These are phyloP conservation scores for Solanum lignicaule DNA, from an alignment of 257 asterid species.

Conservation along the genomic window DNA sequence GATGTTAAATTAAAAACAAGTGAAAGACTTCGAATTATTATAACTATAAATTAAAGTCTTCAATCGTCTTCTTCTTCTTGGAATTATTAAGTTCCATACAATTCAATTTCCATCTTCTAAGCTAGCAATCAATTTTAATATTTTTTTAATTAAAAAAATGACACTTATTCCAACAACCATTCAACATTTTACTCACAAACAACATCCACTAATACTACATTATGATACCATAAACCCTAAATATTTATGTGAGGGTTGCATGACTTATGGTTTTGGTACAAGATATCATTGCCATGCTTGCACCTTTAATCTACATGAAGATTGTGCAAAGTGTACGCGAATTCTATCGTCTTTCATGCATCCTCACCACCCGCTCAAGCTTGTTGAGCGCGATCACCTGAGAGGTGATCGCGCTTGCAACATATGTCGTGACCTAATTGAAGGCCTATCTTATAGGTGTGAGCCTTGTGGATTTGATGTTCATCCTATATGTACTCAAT, in stretches of 20 bases:
- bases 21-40: neutral
- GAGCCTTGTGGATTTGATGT: conserved; percentile 11
- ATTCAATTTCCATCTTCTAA: neutral
- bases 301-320: conserved; percentile 12
- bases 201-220: neutral
- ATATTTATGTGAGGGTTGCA: conserved; percentile 16
- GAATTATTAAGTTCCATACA: neutral
- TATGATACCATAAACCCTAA: conserved; percentile 6
- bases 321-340: conserved; percentile 10
- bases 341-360: conserved; percentile 10
- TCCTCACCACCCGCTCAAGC: conserved; percentile 7
- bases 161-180: neutral
- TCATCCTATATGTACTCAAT: conserved; percentile 15
- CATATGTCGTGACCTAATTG: conserved; percentile 6
- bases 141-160: neutral
- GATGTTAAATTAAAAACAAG: neutral
- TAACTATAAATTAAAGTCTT: neutral
- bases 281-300: conserved; percentile 15
- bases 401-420: neutral
- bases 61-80: neutral
- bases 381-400: neutral
- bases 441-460: conserved; percentile 21
- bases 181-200: conserved; percentile 5
- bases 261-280: conserved; percentile 8
- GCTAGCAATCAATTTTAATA: neutral